Base-by-base conservation (phyloP, 768 basidiomycete species). In the Sarcomyxa edulis region DNA sequence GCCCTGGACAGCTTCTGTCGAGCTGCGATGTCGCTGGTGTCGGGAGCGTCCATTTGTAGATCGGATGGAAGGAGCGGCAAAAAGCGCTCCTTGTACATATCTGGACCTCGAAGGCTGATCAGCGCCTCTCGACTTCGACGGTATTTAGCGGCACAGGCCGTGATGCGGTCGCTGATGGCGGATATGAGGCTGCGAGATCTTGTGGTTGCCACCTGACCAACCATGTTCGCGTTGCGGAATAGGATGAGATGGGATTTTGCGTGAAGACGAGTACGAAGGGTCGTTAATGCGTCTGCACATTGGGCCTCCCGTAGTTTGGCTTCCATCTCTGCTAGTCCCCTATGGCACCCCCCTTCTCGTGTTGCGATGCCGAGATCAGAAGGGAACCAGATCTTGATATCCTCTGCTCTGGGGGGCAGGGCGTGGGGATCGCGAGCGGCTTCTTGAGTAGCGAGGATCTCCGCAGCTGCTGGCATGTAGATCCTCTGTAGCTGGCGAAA, bases 141-240 rank as follows among this genome's bases (percentile, higher is more conserved):
- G 33, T 53, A 53, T 26, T 47, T 53, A 3, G 29, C 34, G 1
- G 43, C 43, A 5, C 28, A 19, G 9, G 19, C 43, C 39, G 18
- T 25, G 19, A 36, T 25, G 8, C 23, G 18, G 12, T 36, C 23
- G 15, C 15, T 36, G 14, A 22, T 14, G 11, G 14, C 18, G 23
- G 49, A 47, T 18, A 54, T 56, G 14, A 54, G 29, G 7, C 47
- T 33, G 6, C 47, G 32, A 2, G 54, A 51, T 10, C 50, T 33
- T 3, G 54, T 56, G 12, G 48, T 45, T 3, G 48, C 34, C 8
- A 44, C 15, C 25, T 57, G 57, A 4, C 52, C 43, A 0, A 48
- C 47, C 6, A 53, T 31, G 19, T 59, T 52, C 7, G 35, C 40
- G 40, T 46, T 42, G 24, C 51, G 50, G n/a, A n/a, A n/a, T n/a